phyloP scores from a whole-genome alignment of 495 filamentous ascomycete genomes.

The Letharia columbiana region DNA sequence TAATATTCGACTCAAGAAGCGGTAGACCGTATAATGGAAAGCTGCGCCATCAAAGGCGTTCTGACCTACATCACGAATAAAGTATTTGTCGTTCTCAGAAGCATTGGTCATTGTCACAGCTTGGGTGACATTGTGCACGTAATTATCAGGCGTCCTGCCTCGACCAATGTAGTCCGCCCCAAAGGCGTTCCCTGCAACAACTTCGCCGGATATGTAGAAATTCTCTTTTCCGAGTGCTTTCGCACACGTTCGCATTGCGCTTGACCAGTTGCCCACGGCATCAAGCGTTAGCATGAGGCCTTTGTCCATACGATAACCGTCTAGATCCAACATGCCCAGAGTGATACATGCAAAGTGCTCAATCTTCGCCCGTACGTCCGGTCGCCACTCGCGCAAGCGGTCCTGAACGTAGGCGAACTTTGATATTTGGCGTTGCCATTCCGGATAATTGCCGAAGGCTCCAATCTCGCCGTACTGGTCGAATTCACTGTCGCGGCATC shows the following conservation, averaged over 20 bases:
- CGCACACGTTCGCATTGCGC: constrained; percentile 50
- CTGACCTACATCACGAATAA: constrained; percentile 48
- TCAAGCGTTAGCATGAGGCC: constrained; percentile 58
- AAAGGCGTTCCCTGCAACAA: constrained; percentile 54
- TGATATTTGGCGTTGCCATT: constrained; percentile 59
- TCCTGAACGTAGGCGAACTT: constrained; percentile 73
- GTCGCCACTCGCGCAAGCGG: constrained; percentile 62
- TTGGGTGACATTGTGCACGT: constrained; percentile 38
- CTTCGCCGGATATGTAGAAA: constrained; percentile 58
- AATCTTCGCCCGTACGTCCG: constrained; percentile 50
- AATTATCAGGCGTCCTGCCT: constrained; percentile 49
- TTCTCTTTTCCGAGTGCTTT: constrained; percentile 48
- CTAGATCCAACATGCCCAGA: constrained; percentile 56
- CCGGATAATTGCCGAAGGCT: constrained; percentile 59
- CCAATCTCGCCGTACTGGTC: constrained; percentile 63
- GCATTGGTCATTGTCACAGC: constrained; percentile 40
- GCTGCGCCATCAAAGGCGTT: constrained; percentile 57
- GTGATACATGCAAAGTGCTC: constrained; percentile 59
- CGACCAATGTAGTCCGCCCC: constrained; percentile 60
- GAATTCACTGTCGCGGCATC: constrained; percentile 63
- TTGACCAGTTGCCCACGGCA: constrained; percentile 49
- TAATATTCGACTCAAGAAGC: constrained; percentile 56
- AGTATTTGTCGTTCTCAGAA: constrained; percentile 38
- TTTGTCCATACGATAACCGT: constrained; percentile 64
- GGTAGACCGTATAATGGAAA: constrained; percentile 67